A percentile compares a stretch with the other conserved stretches of the same genome.
Evolutionary conservation across 2,329 filamentous ascomycete species (phyloP).

Genomic region (Bipolaris gigantea): DNA sequence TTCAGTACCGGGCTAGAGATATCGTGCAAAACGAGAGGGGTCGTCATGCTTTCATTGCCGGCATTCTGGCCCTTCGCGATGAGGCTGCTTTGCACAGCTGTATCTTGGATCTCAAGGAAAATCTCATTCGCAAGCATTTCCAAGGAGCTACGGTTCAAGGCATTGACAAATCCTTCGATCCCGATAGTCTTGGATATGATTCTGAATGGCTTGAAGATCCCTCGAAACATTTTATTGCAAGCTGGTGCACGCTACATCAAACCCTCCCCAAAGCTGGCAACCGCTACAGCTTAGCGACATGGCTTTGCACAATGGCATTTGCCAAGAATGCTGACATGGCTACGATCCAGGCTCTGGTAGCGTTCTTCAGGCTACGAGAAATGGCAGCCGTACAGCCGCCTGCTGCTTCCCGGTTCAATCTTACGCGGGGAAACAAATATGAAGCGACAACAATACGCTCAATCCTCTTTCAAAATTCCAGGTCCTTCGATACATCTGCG

Average conservation of each 20-base stretch:
- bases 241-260: slow-evolving; percentile 32
- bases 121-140: slow-evolving; percentile 14
- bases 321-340: slow-evolving; percentile 24
- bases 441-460: not conserved
- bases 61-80: slow-evolving; percentile 22
- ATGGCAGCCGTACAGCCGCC: slow-evolving; percentile 17
- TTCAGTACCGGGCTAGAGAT: slow-evolving; percentile 24
- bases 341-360: slow-evolving; percentile 25
- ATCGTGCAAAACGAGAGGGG: slow-evolving; percentile 9
- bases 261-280: slow-evolving; percentile 1
- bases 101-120: slow-evolving; percentile 6
- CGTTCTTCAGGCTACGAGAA: slow-evolving; percentile 19
- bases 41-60: slow-evolving; percentile 14
- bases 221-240: slow-evolving; percentile 6
- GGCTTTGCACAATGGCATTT: slow-evolving; percentile 33
- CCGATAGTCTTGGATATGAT: slow-evolving; percentile 20
- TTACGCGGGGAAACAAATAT: slow-evolving; percentile 18
- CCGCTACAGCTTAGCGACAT: slow-evolving; percentile 28
- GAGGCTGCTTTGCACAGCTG: slow-evolving; percentile 10
- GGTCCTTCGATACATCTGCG: slow-evolving; percentile 11
- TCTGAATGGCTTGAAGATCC: slow-evolving; percentile 24
- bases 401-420: not conserved
- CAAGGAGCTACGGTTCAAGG: slow-evolving; percentile 5
- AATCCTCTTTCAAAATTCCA: not conserved
- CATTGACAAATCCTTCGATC: not conserved